Evolutionary conservation across 2,329 filamentous ascomycete species (phyloP).

Genomic region (Lecanicillium sp.): DNA sequence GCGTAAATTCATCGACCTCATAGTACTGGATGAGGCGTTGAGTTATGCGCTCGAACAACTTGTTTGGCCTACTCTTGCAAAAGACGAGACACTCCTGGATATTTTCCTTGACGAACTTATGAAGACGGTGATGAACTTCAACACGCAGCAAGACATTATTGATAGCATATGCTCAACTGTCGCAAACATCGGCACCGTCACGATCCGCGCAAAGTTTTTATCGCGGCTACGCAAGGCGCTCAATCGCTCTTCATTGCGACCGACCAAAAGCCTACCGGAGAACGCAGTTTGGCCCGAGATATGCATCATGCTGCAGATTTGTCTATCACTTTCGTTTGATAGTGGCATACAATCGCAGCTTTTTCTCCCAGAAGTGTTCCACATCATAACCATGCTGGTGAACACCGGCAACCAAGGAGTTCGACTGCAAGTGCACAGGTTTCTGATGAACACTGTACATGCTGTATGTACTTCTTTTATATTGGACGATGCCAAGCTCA

Average conservation of each 20-base stretch:
- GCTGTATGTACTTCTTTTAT: constrained; percentile 59
- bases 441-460: constrained; percentile 61
- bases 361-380: constrained; percentile 62
- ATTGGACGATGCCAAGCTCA: constrained; percentile 51
- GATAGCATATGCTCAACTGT: constrained; percentile 56
- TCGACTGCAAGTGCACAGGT: constrained; percentile 51
- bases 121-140: constrained; percentile 52
- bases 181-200: constrained; percentile 56
- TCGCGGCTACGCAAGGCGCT: constrained; percentile 59
- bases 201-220: constrained; percentile 57
- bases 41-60: constrained; percentile 55
- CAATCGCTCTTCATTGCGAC: constrained; percentile 58
- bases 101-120: constrained; percentile 61
- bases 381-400: constrained; percentile 62
- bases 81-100: constrained; percentile 58
- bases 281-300: constrained; percentile 65
- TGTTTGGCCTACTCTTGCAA: constrained; percentile 57
- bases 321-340: constrained; percentile 59
- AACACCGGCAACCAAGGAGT: constrained; percentile 55
- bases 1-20: constrained; percentile 59
- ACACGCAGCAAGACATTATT: constrained; percentile 49
- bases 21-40: constrained; percentile 52
- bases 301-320: constrained; percentile 59
- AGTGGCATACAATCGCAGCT: constrained; percentile 60
- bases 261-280: constrained; percentile 58